phyloP scores from a whole-genome alignment of 225 moss, liverwort and hornwort species.

The Marchantia polymorpha region DNA sequence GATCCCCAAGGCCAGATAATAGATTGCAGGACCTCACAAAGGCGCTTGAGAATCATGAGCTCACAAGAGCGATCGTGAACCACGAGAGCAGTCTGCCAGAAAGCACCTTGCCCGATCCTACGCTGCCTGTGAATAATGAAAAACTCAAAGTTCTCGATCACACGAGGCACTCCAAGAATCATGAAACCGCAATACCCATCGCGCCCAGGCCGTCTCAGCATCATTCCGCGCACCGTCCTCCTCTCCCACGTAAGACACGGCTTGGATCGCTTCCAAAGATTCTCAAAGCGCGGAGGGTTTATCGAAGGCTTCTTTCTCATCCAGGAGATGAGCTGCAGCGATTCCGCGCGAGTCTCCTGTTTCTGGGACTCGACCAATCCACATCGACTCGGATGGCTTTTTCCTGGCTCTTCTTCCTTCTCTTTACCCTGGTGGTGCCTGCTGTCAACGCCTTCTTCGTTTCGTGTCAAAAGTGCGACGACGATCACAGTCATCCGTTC shows the following conservation, averaged over 20 bases:
- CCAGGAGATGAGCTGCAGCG: conserved; percentile 58
- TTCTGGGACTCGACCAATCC: conserved; percentile 75
- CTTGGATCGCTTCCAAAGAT: neutral
- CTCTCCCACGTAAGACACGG: neutral
- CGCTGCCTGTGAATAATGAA: conserved; percentile 2
- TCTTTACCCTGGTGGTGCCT: conserved; percentile 62
- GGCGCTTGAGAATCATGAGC: conserved; percentile 15
- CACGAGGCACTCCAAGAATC: neutral
- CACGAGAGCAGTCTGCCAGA: conserved; percentile 9
- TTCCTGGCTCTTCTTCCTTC: conserved; percentile 63
- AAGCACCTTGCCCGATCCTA: conserved; percentile 12
- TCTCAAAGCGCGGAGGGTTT: conserved; percentile 13
- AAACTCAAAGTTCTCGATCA: neutral
- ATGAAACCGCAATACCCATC: conserved; percentile 10
- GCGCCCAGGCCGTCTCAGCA: neutral
- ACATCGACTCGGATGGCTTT: conserved; percentile 43
- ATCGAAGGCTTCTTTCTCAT: conserved; percentile 19
- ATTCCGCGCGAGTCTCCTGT: conserved; percentile 62
- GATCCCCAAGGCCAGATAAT: neutral
- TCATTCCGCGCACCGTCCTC: neutral
- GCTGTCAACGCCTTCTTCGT: conserved; percentile 52
- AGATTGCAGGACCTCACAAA: neutral
- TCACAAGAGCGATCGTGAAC: conserved; percentile 9
- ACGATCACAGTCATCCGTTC: conserved; percentile 65
- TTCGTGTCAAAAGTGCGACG: conserved; percentile 68